Evolutionary conservation across 441 rosid species (phyloP), one percentile per base, ranked within the genome.

Genomic region (Rhodomyrtus psidioides): DNA sequence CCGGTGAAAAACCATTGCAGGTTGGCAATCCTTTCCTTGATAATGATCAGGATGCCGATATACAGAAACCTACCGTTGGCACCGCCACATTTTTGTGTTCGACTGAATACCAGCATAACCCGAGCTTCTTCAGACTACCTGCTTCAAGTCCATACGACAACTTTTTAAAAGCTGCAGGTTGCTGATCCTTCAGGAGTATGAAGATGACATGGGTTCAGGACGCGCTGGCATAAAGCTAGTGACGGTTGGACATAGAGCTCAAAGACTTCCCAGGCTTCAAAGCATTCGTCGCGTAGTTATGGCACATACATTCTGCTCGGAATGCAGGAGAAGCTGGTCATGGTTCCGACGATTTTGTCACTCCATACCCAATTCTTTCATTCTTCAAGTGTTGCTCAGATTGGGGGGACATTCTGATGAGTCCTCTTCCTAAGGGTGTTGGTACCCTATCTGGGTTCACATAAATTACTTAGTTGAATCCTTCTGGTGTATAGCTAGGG

Each of bases 141-240:
- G 94, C 97, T 23, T 92, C 98, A 53, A 93, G 95, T 90, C 99
- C 99, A 53, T 97, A 90, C 10, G 99, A 96, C 87, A 92, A 94
- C 89, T 95, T 97, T 84, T 92, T 97, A 83, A 97, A 96, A 94
- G 99, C 99, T 81, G 99, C 99, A 54, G 99, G 98, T 24, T 95
- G 98, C 90, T 97, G 93, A 96, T 88, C 85, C 44, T 57, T 27
- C 53, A 49, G 82, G 60, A 34, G 42, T 27, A 30, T 30, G 49
- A 84, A 42, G 74, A 65, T 15, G 16, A 59, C 34, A 60, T 57
- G 39, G 26, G 85, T n/a, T 21, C 30, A 79, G 51, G 8, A 14
- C 5, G 0, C 42, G 28, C 75, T 24, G 28, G 51, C 53, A 24
- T 55, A 85, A 65, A 26, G n/a, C 60, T 30, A 55, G 42, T 44